Evolutionary conservation across 306 rosid species (phyloP).

Genomic region (Cicer yamashitae): DNA sequence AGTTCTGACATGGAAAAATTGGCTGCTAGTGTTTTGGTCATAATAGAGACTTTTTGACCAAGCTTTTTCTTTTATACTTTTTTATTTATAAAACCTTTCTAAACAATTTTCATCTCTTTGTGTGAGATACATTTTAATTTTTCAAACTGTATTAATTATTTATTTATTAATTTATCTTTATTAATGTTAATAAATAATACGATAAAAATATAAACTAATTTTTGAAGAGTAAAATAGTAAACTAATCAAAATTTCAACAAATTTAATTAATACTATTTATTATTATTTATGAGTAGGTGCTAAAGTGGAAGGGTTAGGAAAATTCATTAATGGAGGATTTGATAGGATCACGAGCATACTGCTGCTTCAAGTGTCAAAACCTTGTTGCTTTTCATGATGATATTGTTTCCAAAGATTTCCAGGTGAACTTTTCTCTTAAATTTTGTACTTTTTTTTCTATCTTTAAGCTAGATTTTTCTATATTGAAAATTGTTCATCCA

Average conservation of each 20-base stretch:
- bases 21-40: constrained; percentile 40
- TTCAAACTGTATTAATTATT: no score
- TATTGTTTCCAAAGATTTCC: constrained; percentile 70
- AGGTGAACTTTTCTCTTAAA: constrained; percentile 54
- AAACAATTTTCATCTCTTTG: no score
- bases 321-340: constrained; percentile 59
- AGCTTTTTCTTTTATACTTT: neutral
- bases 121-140: no score
- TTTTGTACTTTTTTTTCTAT: constrained; percentile 36
- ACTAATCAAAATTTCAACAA: no score
- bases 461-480: constrained; percentile 24
- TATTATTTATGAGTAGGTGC: constrained; percentile 19
- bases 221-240: no score
- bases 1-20: constrained; percentile 35
- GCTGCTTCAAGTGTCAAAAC: constrained; percentile 79
- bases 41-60: constrained; percentile 39
- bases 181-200: no score
- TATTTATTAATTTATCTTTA: no score
- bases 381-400: constrained; percentile 69
- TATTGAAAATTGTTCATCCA: constrained; percentile 11
- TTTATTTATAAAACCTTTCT: neutral
- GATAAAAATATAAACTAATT: no score
- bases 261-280: no score
- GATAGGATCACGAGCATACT: constrained; percentile 55
- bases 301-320: constrained; percentile 37